A percentile compares a stretch with the other conserved stretches of the same genome.
phyloP scores from a whole-genome alignment of 257 asterid genomes.

The Nyctanthes arbortristis region DNA sequence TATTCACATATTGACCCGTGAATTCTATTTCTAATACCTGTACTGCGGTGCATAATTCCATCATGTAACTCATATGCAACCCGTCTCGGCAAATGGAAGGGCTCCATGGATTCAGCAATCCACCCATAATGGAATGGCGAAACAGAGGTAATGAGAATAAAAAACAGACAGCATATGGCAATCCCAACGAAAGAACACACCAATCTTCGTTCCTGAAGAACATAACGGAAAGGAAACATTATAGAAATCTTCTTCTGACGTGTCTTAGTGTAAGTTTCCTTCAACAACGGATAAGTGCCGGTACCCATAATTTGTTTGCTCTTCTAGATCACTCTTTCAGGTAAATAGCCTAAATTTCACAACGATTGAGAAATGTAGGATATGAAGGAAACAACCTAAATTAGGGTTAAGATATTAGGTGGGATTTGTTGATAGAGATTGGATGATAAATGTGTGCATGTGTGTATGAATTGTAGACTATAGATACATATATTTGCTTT shows the following conservation, averaged over 20 bases:
- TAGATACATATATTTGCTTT: not conserved
- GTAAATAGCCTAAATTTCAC: too few relatives aligned
- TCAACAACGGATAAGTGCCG: constrained; percentile 31
- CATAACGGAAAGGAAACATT: constrained; percentile 42
- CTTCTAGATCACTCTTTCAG: not conserved
- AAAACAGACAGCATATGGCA: constrained; percentile 36
- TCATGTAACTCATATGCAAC: constrained; percentile 21
- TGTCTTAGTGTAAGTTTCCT: constrained; percentile 14
- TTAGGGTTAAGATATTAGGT: constrained; percentile 6
- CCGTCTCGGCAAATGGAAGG: constrained; percentile 22
- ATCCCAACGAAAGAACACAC: constrained; percentile 55
- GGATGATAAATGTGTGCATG: constrained; percentile 15
- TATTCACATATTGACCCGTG: not conserved
- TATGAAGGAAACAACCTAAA: not conserved
- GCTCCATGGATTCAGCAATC: constrained; percentile 24
- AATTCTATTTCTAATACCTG: constrained; percentile 34
- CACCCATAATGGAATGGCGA: constrained; percentile 10
- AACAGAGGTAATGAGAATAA: constrained; percentile 27
- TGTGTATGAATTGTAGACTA: not conserved
- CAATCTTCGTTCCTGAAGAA: constrained; percentile 54
- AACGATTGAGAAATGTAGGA: constrained; percentile 26
- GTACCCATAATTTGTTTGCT: constrained; percentile 33
- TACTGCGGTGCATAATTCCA: constrained; percentile 32
- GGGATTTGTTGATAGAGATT: constrained; percentile 13
- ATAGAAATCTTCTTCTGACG: constrained; percentile 16